These are phyloP conservation scores for Pseudogymnoascus sp. DNA, from an alignment of 2,329 filamentous ascomycete species.

Conservation along the genomic window DNA sequence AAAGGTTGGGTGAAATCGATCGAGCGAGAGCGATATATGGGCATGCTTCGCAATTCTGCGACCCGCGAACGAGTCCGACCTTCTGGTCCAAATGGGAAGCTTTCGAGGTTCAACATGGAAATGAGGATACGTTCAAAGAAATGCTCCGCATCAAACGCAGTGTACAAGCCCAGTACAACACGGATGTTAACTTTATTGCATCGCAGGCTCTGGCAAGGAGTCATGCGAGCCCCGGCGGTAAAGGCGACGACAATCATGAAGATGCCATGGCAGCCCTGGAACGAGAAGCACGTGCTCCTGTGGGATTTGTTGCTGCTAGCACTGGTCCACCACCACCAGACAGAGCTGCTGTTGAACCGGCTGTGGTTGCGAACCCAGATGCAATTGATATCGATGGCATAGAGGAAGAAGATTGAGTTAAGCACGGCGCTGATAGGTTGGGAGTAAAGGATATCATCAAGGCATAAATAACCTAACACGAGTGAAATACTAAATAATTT, in stretches of 20 bases:
- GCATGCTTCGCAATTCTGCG: conserved; percentile 94
- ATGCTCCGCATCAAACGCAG: conserved; percentile 97
- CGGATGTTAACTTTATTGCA: conserved; percentile 96
- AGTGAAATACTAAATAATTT: conserved; percentile 12
- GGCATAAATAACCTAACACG: conserved; percentile 27
- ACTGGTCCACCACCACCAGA: conserved; percentile 54
- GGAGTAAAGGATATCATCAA: conserved; percentile 1
- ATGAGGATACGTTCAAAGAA: conserved; percentile 98
- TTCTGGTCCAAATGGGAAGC: conserved; percentile 98
- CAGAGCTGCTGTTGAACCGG: conserved; percentile 35
- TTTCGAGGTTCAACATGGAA: conserved; percentile 96
- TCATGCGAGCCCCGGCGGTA: conserved; percentile 49
- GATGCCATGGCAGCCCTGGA: conserved; percentile 90
- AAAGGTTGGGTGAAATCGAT: conserved; percentile 85
- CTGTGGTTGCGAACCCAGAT: conserved; percentile 62
- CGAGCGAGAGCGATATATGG: conserved; percentile 92
- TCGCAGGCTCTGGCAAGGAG: conserved; percentile 84
- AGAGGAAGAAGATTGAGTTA: conserved; percentile 38
- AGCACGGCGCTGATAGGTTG: background rate
- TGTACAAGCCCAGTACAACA: conserved; percentile 97
- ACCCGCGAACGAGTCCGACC: conserved; percentile 77
- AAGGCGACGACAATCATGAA: conserved; percentile 36
- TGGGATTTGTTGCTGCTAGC: conserved; percentile 85
- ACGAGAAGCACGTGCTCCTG: conserved; percentile 76
- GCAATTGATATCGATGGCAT: conserved; percentile 73